These are phyloP conservation scores for Tetracladium maxilliforme DNA, from an alignment of 2,329 filamentous ascomycete species.

Conservation along the genomic window DNA sequence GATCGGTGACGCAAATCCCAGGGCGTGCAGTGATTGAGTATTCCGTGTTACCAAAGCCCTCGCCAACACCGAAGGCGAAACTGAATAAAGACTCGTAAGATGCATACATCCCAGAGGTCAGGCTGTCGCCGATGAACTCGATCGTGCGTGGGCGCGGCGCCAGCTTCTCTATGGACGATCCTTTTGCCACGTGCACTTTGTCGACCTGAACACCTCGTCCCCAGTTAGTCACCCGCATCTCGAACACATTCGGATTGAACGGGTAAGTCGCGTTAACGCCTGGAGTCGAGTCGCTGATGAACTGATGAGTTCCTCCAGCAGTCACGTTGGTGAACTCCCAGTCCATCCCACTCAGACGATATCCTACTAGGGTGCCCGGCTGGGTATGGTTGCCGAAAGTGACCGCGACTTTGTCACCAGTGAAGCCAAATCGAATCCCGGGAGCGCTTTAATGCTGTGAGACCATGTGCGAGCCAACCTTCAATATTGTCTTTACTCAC, in stretches of 20 bases:
- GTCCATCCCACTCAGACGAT: slow-evolving; percentile 40
- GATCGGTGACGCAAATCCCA: slow-evolving; percentile 39
- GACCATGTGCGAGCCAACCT: background rate
- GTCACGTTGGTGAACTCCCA: slow-evolving; percentile 49
- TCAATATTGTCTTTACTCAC: slow-evolving; percentile 17
- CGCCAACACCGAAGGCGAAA: slow-evolving; percentile 38
- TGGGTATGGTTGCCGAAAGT: slow-evolving; percentile 10
- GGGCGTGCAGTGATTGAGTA: slow-evolving; percentile 42
- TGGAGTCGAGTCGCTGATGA: slow-evolving; percentile 29
- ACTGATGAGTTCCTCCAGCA: slow-evolving; percentile 35
- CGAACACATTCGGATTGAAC: slow-evolving; percentile 30
- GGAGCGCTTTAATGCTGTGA: too few species aligned
- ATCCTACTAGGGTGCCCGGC: slow-evolving; percentile 33
- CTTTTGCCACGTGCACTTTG: slow-evolving; percentile 29
- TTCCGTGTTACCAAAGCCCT: slow-evolving; percentile 41
- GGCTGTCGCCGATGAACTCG: slow-evolving; percentile 29
- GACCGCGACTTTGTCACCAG: slow-evolving; percentile 9
- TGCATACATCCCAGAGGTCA: slow-evolving; percentile 40
- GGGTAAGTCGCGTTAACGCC: slow-evolving; percentile 27
- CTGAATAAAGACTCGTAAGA: slow-evolving; percentile 41
- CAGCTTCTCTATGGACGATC: slow-evolving; percentile 26
- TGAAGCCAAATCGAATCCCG: slow-evolving; percentile 11
- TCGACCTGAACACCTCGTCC: slow-evolving; percentile 41
- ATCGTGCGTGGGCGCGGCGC: slow-evolving; percentile 19
- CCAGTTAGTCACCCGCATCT: slow-evolving; percentile 47